Percentiles rank a stretch among this genome's conserved stretches.
Evolutionary conservation across 2,329 filamentous ascomycete genomes (phyloP).

Genomic region (Nemania abortiva): DNA sequence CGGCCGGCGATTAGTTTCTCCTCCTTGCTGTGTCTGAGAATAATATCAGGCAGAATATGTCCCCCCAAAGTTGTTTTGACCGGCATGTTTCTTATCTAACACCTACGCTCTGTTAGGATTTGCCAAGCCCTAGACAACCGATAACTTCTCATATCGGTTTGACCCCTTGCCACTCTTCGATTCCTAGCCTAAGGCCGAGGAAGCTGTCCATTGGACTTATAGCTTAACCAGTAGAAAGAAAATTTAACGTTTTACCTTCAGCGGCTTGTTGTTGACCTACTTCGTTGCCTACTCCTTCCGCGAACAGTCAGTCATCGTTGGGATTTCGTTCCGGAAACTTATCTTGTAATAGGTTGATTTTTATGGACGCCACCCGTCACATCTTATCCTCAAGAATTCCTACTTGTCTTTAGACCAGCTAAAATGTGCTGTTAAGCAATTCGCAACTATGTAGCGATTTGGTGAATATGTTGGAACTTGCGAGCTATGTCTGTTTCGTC

Average conservation of each 20-base stretch:
- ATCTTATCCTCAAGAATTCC: neutral
- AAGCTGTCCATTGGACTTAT: neutral
- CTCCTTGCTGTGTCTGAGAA: conserved; percentile 21
- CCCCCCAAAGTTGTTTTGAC: conserved; percentile 10
- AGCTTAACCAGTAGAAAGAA: neutral
- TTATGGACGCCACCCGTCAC: neutral
- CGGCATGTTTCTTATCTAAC: conserved; percentile 14
- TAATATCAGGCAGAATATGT: conserved; percentile 31
- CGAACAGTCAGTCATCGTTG: neutral
- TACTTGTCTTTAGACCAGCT: neutral
- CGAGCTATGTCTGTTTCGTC: conserved; percentile 13
- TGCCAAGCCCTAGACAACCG: neutral
- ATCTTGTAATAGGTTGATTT: neutral
- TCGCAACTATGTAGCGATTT: neutral
- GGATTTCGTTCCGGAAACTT: neutral
- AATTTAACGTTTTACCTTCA: neutral
- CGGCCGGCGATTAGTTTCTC: conserved; percentile 18
- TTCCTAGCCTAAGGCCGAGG: neutral
- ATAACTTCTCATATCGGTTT: neutral
- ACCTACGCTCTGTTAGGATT: conserved; percentile 12
- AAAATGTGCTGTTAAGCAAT: neutral
- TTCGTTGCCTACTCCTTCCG: neutral
- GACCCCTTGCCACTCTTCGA: neutral
- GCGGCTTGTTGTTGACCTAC: neutral
- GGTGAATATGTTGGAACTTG: neutral